Evolutionary conservation across 805 yeast species (phyloP).

Genomic region (Schizosaccharomyces japonicus): DNA sequence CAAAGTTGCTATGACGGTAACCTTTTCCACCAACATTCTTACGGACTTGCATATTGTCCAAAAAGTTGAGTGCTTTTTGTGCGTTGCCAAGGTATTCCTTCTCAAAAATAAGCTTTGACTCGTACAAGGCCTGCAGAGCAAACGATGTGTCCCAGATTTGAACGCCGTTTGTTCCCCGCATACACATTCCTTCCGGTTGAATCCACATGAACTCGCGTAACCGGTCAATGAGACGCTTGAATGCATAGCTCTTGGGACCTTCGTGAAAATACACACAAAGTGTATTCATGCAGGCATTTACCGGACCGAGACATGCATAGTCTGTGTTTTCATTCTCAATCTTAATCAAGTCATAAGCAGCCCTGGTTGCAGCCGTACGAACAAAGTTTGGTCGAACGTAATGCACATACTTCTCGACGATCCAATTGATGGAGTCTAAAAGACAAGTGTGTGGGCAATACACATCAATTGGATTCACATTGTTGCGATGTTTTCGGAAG

Average conservation of each 20-base stretch:
- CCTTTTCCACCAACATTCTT: constrained; percentile 55
- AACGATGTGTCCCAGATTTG: constrained; percentile 95
- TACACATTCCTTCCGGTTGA: constrained; percentile 76
- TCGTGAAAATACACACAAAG: constrained; percentile 46
- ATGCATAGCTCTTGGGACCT: constrained; percentile 42
- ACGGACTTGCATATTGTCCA: constrained; percentile 51
- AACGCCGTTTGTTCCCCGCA: constrained; percentile 92
- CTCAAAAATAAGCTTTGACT: constrained; percentile 49
- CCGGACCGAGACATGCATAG: constrained; percentile 76
- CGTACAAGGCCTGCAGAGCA: constrained; percentile 57
- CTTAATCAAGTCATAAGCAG: constrained; percentile 37
- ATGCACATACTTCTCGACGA: constrained; percentile 41
- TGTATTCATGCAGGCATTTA: constrained; percentile 62
- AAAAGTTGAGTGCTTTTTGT: constrained; percentile 40
- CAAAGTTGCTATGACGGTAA: constrained; percentile 59
- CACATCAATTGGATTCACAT: constrained; percentile 73
- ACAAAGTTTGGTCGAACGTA: constrained; percentile 59
- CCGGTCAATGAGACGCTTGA: constrained; percentile 29
- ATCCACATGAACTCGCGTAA: constrained; percentile 58
- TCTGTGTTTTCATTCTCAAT: constrained; percentile 64
- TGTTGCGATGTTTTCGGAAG: constrained; percentile 49
- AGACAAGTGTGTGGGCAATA: constrained; percentile 74
- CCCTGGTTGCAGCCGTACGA: constrained; percentile 25
- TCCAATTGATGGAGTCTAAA: constrained; percentile 36
- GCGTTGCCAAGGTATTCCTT: constrained; percentile 39